phyloP scores from a whole-genome alignment of 2,329 filamentous ascomycete species.

The Simplicillium sp. region DNA sequence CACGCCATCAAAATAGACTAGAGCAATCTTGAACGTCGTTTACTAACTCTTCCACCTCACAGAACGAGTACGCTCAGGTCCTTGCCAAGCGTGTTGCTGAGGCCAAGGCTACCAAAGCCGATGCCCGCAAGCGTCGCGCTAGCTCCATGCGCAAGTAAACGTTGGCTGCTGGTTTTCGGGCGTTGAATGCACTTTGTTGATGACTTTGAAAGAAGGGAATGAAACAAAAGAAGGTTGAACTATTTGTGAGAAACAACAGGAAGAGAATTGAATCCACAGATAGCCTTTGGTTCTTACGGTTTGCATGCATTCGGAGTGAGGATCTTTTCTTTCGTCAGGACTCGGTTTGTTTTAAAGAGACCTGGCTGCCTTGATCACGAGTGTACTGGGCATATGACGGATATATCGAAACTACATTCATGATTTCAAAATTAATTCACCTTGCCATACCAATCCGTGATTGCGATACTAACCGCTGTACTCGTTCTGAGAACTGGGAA shows the following conservation, averaged over 20 bases:
- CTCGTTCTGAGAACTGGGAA: no score
- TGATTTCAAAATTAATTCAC: slow-evolving; percentile 10
- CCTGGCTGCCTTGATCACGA: slow-evolving; percentile 14
- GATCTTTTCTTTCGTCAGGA: slow-evolving; percentile 13
- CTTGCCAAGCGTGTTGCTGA: slow-evolving; percentile 95
- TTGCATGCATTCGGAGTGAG: slow-evolving; percentile 32
- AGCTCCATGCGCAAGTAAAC: slow-evolving; percentile 88
- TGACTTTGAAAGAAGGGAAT: slow-evolving; percentile 1
- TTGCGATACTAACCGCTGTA: no score
- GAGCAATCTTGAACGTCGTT: not conserved
- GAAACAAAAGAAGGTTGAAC: slow-evolving; percentile 15
- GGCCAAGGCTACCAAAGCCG: slow-evolving; percentile 87
- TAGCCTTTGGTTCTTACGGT: slow-evolving; percentile 24
- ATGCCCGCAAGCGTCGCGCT: slow-evolving; percentile 92
- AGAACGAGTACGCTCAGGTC: slow-evolving; percentile 96
- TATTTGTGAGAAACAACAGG: slow-evolving; percentile 18
- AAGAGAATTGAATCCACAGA: slow-evolving; percentile 6
- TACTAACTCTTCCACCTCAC: slow-evolving; percentile 25
- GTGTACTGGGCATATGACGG: slow-evolving; percentile 28
- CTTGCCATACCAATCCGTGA: no score
- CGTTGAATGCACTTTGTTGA: slow-evolving; percentile 10
- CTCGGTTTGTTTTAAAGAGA: slow-evolving; percentile 4
- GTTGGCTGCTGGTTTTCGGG: slow-evolving; percentile 19
- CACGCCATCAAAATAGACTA: not conserved
- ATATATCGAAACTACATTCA: slow-evolving; percentile 22